Percentiles rank a stretch among this genome's conserved stretches.
phyloP scores from a whole-genome alignment of 1,284 basidiomycete species.

The Tetrapyrgos nigripes region DNA sequence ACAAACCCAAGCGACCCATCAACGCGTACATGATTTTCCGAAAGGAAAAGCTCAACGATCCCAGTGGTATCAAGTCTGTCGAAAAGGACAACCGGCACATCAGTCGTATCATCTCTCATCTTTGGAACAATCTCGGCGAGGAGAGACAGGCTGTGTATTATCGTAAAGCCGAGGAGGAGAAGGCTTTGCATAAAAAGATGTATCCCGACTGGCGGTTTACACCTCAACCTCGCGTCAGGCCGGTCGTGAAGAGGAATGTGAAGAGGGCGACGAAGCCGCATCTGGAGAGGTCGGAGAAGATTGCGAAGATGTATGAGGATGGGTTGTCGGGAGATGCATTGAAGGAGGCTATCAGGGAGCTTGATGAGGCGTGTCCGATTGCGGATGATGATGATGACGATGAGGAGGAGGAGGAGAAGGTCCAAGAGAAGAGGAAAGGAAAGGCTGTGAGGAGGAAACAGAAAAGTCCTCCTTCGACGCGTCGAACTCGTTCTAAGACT shows the following conservation, averaged over 20 bases:
- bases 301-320: constrained; percentile 58
- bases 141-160: constrained; percentile 56
- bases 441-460: background rate
- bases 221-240: constrained; percentile 50
- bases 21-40: constrained; percentile 90
- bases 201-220: constrained; percentile 65
- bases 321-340: constrained; percentile 55
- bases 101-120: constrained; percentile 58
- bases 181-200: constrained; percentile 57
- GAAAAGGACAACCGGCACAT: constrained; percentile 66
- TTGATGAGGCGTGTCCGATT: background rate
- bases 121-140: constrained; percentile 58
- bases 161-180: constrained; percentile 61
- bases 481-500: background rate
- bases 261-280: constrained; percentile 57
- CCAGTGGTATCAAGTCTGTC: constrained; percentile 33
- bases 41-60: background rate
- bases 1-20: constrained; percentile 66
- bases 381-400: background rate
- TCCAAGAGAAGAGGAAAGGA: background rate
- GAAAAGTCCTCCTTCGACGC: background rate
- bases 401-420: background rate
- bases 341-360: background rate
- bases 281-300: constrained; percentile 52
- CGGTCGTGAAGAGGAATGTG: constrained; percentile 53